phyloP scores from a whole-genome alignment of 2,329 filamentous ascomycete genomes.

The Hymenoscyphus infarciens region DNA sequence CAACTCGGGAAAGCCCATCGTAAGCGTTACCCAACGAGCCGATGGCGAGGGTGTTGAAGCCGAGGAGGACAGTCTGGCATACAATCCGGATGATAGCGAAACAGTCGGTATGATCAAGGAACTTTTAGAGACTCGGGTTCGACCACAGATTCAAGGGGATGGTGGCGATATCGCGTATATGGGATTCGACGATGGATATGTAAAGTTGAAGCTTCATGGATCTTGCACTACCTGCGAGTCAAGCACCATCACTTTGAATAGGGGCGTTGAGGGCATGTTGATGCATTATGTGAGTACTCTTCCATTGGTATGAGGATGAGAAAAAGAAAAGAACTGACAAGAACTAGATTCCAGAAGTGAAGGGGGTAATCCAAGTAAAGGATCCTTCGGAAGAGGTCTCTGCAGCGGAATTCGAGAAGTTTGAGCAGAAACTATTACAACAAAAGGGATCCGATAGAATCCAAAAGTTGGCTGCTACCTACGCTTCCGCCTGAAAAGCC shows the following conservation, averaged over 20 bases:
- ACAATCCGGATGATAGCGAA: slow-evolving; percentile 88
- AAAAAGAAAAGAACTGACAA: slow-evolving; percentile 28
- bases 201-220: slow-evolving; percentile 82
- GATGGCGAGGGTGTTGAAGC: slow-evolving; percentile 41
- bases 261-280: slow-evolving; percentile 96
- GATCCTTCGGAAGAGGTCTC: slow-evolving; percentile 91
- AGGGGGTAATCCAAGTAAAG: slow-evolving; percentile 84
- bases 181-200: slow-evolving; percentile 81
- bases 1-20: slow-evolving; percentile 76
- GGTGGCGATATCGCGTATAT: slow-evolving; percentile 95
- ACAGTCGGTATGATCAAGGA: slow-evolving; percentile 99
- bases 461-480: background rate
- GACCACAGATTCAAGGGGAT: slow-evolving; percentile 95
- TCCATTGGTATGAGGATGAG: slow-evolving; percentile 8
- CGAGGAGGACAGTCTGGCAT: slow-evolving; percentile 66
- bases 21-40: slow-evolving; percentile 65
- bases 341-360: slow-evolving; percentile 84
- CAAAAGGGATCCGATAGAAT: background rate
- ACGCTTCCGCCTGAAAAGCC: background rate
- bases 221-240: slow-evolving; percentile 96
- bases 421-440: slow-evolving; percentile 71
- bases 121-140: slow-evolving; percentile 87
- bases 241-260: slow-evolving; percentile 94
- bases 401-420: slow-evolving; percentile 83
- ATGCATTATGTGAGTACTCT: slow-evolving; percentile 78